These are phyloP conservation scores for Cutaneotrichosporon mucoides DNA, from an alignment of 1,284 basidiomycete genomes.

Conservation along the genomic window DNA sequence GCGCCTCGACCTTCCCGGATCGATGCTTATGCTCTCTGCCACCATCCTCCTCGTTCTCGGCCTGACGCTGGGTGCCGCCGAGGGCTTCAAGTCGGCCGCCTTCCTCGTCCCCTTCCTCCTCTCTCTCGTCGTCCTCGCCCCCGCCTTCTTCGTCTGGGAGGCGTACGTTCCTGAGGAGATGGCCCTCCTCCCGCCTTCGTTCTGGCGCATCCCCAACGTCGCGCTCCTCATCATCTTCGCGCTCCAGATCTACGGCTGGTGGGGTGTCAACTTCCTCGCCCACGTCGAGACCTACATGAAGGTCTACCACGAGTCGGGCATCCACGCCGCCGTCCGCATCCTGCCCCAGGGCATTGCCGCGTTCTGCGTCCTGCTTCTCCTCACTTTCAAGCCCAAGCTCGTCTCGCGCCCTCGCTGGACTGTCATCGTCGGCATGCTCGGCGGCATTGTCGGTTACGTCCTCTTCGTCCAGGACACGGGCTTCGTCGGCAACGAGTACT, in stretches of 20 bases:
- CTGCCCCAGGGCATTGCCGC: constrained; percentile 32
- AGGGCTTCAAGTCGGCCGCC: constrained; percentile 36
- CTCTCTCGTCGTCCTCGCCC: constrained; percentile 29
- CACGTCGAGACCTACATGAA: constrained; percentile 24
- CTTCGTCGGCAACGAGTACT: constrained; percentile 22
- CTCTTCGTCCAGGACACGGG: constrained; percentile 13
- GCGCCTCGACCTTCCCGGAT: constrained; percentile 41
- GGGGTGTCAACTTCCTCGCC: constrained; percentile 26
- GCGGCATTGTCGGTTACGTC: constrained; percentile 26
- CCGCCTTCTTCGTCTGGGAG: constrained; percentile 39
- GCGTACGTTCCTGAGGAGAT: constrained; percentile 26
- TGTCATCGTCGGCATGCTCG: constrained; percentile 27
- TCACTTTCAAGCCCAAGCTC: constrained; percentile 19
- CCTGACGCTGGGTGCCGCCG: constrained; percentile 41
- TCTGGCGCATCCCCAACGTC: constrained; percentile 44
- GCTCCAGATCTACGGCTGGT: constrained; percentile 40
- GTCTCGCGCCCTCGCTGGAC: constrained; percentile 27
- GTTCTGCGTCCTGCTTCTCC: constrained; percentile 11
- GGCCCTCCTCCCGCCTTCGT: constrained; percentile 37
- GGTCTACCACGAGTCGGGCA: constrained; percentile 21
- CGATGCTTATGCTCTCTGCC: constrained; percentile 33
- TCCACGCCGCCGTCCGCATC: constrained; percentile 31
- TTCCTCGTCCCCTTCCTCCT: constrained; percentile 48
- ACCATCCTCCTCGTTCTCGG: constrained; percentile 44
- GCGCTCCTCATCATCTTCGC: constrained; percentile 35